Conservation (phyloP, 257 asterid genomes). For the Misopates orontium region DNA sequence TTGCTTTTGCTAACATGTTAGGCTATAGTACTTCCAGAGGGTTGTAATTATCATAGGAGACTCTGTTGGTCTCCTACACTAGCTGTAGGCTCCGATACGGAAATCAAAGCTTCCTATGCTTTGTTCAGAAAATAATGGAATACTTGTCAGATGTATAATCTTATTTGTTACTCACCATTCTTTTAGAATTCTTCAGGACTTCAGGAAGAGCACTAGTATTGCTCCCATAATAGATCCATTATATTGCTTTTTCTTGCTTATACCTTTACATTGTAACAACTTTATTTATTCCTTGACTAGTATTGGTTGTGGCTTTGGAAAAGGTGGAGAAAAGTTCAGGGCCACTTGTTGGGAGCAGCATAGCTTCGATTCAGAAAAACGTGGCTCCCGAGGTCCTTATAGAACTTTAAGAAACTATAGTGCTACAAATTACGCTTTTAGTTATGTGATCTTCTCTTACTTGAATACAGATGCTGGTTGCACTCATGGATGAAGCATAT, state of each 20-base stretch:
- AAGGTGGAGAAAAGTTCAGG: slow-evolving; percentile 89
- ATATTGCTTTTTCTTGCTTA: slow-evolving; percentile 13
- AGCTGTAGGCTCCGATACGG: slow-evolving; percentile 5
- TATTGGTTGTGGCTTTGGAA: slow-evolving; percentile 89
- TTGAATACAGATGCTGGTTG: slow-evolving; percentile 76
- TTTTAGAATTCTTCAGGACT: slow-evolving; percentile 14
- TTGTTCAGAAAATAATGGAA: slow-evolving; percentile 8
- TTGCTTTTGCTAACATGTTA: slow-evolving; percentile 12
- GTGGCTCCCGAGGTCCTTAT: slow-evolving; percentile 83
- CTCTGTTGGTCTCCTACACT: slow-evolving; percentile 22
- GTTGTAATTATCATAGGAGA: slow-evolving; percentile 7
- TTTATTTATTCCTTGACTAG: slow-evolving; percentile 41
- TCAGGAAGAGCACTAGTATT: slow-evolving; percentile 5
- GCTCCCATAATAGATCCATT: slow-evolving; percentile 14
- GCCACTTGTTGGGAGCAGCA: slow-evolving; percentile 83
- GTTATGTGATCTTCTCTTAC: not conserved
- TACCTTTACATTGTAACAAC: slow-evolving; percentile 16
- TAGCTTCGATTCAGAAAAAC: slow-evolving; percentile 93
- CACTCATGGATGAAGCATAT: slow-evolving; percentile 98
- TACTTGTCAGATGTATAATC: slow-evolving; percentile 7
- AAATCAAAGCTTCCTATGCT: not conserved
- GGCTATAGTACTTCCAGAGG: not conserved
- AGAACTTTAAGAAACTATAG: slow-evolving; percentile 23
- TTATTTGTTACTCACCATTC: slow-evolving; percentile 5
- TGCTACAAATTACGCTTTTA: slow-evolving; percentile 11